Percentiles rank a stretch among this genome's conserved stretches.
phyloP scores from a whole-genome alignment of 306 rosid genomes.

The Elaeagnus macrophylla region DNA sequence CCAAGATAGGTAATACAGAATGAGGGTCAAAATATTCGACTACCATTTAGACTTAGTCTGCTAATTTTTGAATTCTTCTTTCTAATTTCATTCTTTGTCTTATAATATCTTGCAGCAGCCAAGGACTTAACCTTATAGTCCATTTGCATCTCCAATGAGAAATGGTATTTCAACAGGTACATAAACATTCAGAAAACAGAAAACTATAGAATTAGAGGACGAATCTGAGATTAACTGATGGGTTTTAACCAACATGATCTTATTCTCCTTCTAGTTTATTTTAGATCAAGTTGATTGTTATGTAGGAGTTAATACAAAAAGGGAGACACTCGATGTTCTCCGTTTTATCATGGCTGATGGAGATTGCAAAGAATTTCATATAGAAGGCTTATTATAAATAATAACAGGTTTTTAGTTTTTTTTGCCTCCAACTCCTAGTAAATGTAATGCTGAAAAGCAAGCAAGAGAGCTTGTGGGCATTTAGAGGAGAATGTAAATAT shows the following conservation, averaged over 20 bases:
- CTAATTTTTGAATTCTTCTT: neutral
- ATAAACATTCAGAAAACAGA: slow-evolving; percentile 20
- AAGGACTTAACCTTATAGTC: slow-evolving; percentile 37
- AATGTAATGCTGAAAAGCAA: slow-evolving; percentile 15
- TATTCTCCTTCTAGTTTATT: neutral
- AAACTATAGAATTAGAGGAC: slow-evolving; percentile 25
- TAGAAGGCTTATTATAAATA: slow-evolving; percentile 14
- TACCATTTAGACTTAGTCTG: neutral
- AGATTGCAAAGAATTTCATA: slow-evolving; percentile 20
- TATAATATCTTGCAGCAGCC: slow-evolving; percentile 9
- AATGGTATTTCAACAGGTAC: slow-evolving; percentile 28
- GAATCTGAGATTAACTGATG: slow-evolving; percentile 19
- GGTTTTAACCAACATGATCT: slow-evolving; percentile 16
- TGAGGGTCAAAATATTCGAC: neutral
- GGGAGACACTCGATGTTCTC: slow-evolving; percentile 21
- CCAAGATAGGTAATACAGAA: slow-evolving; percentile 23
- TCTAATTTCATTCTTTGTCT: neutral
- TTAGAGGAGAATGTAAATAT: slow-evolving; percentile 14
- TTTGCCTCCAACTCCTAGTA: neutral
- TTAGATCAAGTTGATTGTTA: slow-evolving; percentile 1
- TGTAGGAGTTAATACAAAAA: slow-evolving; percentile 14
- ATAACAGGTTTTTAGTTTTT: slow-evolving; percentile 11
- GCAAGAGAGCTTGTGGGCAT: slow-evolving; percentile 19
- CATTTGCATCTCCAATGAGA: slow-evolving; percentile 28
- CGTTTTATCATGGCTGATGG: slow-evolving; percentile 12